Conservation (phyloP, 2,329 filamentous ascomycete genomes). For the Immersiporthe knoxdaviesiana region DNA sequence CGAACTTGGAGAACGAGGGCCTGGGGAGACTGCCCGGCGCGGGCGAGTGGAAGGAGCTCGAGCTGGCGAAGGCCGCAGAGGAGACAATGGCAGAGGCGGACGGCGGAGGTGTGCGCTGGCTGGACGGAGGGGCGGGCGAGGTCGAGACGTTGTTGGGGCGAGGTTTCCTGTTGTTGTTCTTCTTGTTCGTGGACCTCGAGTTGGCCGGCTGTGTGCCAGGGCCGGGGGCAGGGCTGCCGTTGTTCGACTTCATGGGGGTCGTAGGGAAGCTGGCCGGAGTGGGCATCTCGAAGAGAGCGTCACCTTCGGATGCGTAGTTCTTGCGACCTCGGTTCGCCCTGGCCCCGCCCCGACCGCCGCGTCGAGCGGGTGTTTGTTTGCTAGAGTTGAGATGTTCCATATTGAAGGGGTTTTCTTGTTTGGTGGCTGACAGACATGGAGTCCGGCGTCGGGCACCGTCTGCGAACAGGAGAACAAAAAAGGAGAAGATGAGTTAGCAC, state of each 20-base stretch:
- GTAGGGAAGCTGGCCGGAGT: constrained; percentile 43
- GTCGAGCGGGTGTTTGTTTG: constrained; percentile 45
- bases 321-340: constrained; percentile 49
- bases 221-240: constrained; percentile 41
- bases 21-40: constrained; percentile 88
- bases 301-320: constrained; percentile 64
- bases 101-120: constrained; percentile 50
- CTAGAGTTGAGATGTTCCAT: constrained; percentile 40
- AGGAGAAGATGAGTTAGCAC: neutral
- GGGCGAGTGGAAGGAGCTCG: constrained; percentile 87
- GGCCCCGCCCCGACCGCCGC: constrained; percentile 45
- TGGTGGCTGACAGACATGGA: constrained; percentile 13
- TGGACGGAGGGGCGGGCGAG: constrained; percentile 48
- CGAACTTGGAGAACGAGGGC: constrained; percentile 69
- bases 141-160: constrained; percentile 38
- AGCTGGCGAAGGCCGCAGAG: constrained; percentile 76
- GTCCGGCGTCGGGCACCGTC: constrained; percentile 3
- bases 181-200: constrained; percentile 38
- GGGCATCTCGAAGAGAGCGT: constrained; percentile 44
- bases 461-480: neutral
- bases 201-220: constrained; percentile 38
- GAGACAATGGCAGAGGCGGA: constrained; percentile 49
- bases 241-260: constrained; percentile 51
- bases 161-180: constrained; percentile 37
- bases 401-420: constrained; percentile 22